phyloP scores from a whole-genome alignment of 192 early-diverging fungal species.

The Chytriomyces hyalinus region DNA sequence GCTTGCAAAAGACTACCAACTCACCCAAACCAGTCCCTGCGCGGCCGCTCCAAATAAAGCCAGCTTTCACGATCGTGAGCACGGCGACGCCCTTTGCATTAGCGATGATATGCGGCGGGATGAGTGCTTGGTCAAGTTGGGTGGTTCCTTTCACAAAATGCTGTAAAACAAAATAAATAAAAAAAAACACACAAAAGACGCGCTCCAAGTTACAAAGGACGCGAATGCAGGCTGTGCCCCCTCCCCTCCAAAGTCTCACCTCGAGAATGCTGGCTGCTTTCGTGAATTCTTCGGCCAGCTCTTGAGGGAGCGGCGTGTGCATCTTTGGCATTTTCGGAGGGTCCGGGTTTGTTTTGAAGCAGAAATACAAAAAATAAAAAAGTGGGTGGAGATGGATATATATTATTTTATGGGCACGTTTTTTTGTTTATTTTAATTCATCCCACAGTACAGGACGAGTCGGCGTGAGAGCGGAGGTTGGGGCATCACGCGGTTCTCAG shows the following conservation, averaged over 20 bases:
- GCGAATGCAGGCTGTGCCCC: too few relatives aligned
- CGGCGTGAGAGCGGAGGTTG: too few relatives aligned
- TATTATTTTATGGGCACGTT: too few relatives aligned
- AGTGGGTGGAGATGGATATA: too few relatives aligned
- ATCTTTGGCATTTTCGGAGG: conserved; percentile 32
- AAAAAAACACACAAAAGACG: not conserved
- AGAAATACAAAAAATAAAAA: too few relatives aligned
- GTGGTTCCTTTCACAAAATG: conserved; percentile 60
- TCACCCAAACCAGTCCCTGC: conserved; percentile 89
- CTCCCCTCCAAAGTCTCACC: conserved; percentile 4
- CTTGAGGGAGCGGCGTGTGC: conserved; percentile 65
- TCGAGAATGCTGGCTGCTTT: conserved; percentile 70
- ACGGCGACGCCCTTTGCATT: conserved; percentile 91
- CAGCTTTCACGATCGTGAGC: conserved; percentile 89
- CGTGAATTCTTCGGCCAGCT: conserved; percentile 62
- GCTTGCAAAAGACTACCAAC: conserved; percentile 44
- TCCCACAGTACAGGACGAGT: too few relatives aligned
- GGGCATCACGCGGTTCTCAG: conserved; percentile 76
- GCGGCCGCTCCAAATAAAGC: conserved; percentile 85
- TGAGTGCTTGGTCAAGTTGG: conserved; percentile 45
- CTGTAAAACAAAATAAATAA: conserved; percentile 11
- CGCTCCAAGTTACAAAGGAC: not conserved
- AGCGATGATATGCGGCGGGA: conserved; percentile 38
- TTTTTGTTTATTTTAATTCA: too few relatives aligned
- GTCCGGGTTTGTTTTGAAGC: not conserved